Evolutionary conservation across 768 basidiomycete genomes (phyloP).

Genomic region (Pisolithus orientalis): DNA sequence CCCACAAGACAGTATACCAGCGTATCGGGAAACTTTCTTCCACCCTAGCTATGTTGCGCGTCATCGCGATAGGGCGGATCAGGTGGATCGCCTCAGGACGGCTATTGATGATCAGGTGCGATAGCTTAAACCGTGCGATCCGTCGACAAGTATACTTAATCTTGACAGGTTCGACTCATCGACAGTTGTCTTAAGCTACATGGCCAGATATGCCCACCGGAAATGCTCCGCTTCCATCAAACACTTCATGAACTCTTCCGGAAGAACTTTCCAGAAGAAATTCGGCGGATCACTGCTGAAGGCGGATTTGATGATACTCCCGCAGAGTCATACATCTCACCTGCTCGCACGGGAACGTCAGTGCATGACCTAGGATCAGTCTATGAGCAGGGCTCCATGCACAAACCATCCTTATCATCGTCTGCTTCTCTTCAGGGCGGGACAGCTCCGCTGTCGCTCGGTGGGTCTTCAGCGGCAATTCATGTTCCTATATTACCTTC

Average conservation of each 20-base stretch:
- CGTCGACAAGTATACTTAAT: neutral
- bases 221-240: constrained; percentile 90
- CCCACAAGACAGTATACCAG: constrained; percentile 64
- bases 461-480: constrained; percentile 34
- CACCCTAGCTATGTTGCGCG: constrained; percentile 57
- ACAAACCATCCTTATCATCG: constrained; percentile 44
- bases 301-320: constrained; percentile 46
- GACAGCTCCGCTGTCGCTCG: constrained; percentile 42
- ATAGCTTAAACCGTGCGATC: neutral
- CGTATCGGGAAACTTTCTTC: constrained; percentile 76
- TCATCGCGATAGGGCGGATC: constrained; percentile 63
- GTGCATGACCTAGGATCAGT: constrained; percentile 43
- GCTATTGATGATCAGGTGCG: constrained; percentile 81
- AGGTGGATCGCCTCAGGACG: constrained; percentile 63
- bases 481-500: constrained; percentile 40
- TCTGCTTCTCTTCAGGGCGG: neutral
- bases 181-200: constrained; percentile 83
- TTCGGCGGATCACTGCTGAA: constrained; percentile 59
- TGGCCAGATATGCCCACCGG: constrained; percentile 71
- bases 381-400: constrained; percentile 41
- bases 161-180: constrained; percentile 64
- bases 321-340: constrained; percentile 27
- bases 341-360: constrained; percentile 17
- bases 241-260: constrained; percentile 82
- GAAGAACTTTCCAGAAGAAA: constrained; percentile 81